Evolutionary conservation across 768 basidiomycete species (phyloP).

Genomic region (Kwoniella botswanensis): DNA sequence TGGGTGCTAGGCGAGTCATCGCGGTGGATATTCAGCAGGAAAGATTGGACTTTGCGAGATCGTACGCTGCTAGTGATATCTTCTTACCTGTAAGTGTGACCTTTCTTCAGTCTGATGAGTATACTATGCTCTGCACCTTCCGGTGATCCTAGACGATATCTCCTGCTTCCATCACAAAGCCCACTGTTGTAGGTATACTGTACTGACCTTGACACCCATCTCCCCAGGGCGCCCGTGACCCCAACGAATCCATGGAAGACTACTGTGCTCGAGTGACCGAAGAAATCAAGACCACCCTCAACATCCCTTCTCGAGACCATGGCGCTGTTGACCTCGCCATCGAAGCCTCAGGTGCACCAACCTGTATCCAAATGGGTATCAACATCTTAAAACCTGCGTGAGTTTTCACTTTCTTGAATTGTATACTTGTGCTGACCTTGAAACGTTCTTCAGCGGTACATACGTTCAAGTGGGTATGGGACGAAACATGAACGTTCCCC

Average conservation of each 20-base stretch:
- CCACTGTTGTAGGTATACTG: not conserved
- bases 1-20: conserved; percentile 82
- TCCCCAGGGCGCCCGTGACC: conserved; percentile 18
- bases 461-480: conserved; percentile 81
- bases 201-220: not conserved
- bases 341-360: conserved; percentile 90
- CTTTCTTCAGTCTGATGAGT: too few species aligned
- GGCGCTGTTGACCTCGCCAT: conserved; percentile 79
- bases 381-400: conserved; percentile 71
- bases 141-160: not conserved
- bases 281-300: conserved; percentile 62
- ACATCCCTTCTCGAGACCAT: conserved; percentile 72
- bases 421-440: not conserved
- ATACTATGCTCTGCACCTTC: too few species aligned
- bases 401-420: conserved; percentile 1
- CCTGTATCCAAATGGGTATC: conserved; percentile 83
- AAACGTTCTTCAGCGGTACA: conserved; percentile 35
- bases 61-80: conserved; percentile 78
- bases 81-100: conserved; percentile 44
- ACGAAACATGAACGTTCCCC: conserved; percentile 67
- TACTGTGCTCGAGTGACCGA: conserved; percentile 24
- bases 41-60: conserved; percentile 83
- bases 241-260: conserved; percentile 23
- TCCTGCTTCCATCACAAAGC: not conserved
- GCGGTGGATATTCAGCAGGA: conserved; percentile 67